Base-by-base conservation (phyloP, 495 filamentous ascomycete species). In the Daldinia decipiens region DNA sequence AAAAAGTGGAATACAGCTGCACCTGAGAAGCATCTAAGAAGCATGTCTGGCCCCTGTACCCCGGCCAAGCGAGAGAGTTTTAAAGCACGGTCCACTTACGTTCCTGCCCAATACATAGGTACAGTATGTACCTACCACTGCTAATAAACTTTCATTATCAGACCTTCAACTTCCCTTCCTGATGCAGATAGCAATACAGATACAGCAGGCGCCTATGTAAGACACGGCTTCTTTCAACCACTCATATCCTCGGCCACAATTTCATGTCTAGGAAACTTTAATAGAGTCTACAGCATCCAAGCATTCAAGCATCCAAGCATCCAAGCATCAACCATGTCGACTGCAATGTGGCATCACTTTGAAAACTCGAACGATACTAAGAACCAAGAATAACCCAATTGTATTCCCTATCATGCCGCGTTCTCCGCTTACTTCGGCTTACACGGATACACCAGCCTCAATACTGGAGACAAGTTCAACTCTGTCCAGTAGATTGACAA, bases 1-100 rank as follows among this genome's bases (percentile, higher is more conserved):
- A 19, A 67, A 68, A 68, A 67, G 70, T 64, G 68, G 68, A 26
- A 57, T 50, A 15, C 36, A 45, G 47, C 47, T 60, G 47, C 56
- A 60, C 26, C 29, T 32, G 29, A 32, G 29, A 32, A 32, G 29
- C 1, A 32, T 6, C 29, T 32, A 8, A 31, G 29, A 31, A 31
- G 29, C 29, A 31, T 31, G 5, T 8, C 29, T 7, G 29, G 29
- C 29, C 29, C 6, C 5, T 19, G 26, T 3, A 40, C 38, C 56
- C 34, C 56, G 56, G 38, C 27, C 31, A 47, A 59, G 32, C 54
- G 43, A 17, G 50, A 4, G 27, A 29, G 24, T 53, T 53, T 53
- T 15, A 34, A 19, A 17, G 53, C 53, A 57, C 31, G n/a, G 53
- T 21, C 53, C 53, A 57, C 31, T 24, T 11, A 1, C 50, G 50